Evolutionary conservation across 1,284 basidiomycete species (phyloP).

Genomic region (Sporisorium scitamineum): DNA sequence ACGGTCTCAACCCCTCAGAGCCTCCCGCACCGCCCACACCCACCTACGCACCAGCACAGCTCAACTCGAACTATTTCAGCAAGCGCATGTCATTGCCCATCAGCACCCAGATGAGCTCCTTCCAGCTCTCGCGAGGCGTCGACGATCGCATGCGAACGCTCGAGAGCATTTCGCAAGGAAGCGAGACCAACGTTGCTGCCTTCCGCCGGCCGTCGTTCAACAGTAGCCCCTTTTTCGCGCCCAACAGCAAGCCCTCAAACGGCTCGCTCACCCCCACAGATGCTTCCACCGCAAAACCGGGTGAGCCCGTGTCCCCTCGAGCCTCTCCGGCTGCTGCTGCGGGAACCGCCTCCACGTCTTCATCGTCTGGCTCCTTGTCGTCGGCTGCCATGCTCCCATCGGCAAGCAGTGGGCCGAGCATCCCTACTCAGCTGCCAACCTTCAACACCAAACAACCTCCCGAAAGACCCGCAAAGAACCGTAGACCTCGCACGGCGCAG

Average conservation of each 20-base stretch:
- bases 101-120: constrained; percentile 47
- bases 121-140: constrained; percentile 30
- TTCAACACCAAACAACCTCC: constrained; percentile 4
- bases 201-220: constrained; percentile 40
- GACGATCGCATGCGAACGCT: constrained; percentile 36
- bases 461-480: constrained; percentile 24
- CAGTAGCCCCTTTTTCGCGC: constrained; percentile 36
- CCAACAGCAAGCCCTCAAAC: constrained; percentile 13
- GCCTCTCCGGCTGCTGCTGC: constrained; percentile 23
- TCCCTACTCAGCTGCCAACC: constrained; percentile 3
- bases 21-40: constrained; percentile 61
- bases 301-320: constrained; percentile 42
- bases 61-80: constrained; percentile 51
- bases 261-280: constrained; percentile 24
- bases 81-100: constrained; percentile 61
- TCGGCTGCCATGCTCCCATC: constrained; percentile 20
- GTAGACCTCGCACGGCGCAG: constrained; percentile 54
- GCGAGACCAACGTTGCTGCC: constrained; percentile 27
- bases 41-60: constrained; percentile 36
- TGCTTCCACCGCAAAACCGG: constrained; percentile 3
- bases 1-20: constrained; percentile 56
- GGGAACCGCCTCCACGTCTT: constrained; percentile 7
- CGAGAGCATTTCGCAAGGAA: constrained; percentile 39
- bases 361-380: constrained; percentile 11
- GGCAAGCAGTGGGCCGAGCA: constrained; percentile 16